Conservation (phyloP, 2,329 filamentous ascomycete genomes). For the Penicillium sp. region DNA sequence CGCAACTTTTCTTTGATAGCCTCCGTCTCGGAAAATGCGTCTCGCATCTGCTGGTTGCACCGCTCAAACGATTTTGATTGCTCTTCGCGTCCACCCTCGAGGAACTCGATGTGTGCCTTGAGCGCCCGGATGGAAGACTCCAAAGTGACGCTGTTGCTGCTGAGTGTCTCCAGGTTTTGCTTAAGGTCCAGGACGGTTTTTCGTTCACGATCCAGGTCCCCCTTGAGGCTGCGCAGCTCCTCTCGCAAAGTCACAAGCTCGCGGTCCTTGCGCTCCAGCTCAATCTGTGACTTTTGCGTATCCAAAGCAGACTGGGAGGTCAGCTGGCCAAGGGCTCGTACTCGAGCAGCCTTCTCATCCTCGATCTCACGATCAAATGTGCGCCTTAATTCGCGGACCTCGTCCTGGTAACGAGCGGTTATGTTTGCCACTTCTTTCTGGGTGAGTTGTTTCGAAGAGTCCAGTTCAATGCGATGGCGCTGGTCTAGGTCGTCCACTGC, state of each 20-base stretch:
- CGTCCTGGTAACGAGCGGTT: conserved; percentile 65
- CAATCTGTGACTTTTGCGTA: conserved; percentile 45
- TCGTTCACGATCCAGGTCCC: conserved; percentile 64
- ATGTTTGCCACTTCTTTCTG: conserved; percentile 60
- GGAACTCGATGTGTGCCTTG: conserved; percentile 80
- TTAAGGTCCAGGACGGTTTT: conserved; percentile 60
- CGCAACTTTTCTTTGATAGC: conserved; percentile 78
- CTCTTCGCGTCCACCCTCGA: conserved; percentile 86
- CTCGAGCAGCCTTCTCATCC: conserved; percentile 53
- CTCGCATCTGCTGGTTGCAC: conserved; percentile 77
- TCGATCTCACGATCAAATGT: conserved; percentile 68
- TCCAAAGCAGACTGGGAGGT: conserved; percentile 36
- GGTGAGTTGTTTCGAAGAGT: conserved; percentile 44
- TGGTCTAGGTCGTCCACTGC: conserved; percentile 55
- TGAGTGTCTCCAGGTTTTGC: conserved; percentile 60
- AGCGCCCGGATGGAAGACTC: conserved; percentile 76
- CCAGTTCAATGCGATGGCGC: conserved; percentile 51
- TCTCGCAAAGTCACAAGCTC: conserved; percentile 51
- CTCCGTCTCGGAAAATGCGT: conserved; percentile 70
- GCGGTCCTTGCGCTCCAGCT: conserved; percentile 56
- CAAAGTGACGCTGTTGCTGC: conserved; percentile 64
- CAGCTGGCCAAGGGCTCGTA: conserved; percentile 43
- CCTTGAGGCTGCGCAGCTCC: conserved; percentile 44
- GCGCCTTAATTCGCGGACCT: conserved; percentile 65
- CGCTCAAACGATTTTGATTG: conserved; percentile 83